A percentile compares a stretch with the other conserved stretches of the same genome.
These are phyloP conservation scores for Emergomyces orientalis DNA, from an alignment of 2,329 filamentous ascomycete species.

Conservation along the genomic window DNA sequence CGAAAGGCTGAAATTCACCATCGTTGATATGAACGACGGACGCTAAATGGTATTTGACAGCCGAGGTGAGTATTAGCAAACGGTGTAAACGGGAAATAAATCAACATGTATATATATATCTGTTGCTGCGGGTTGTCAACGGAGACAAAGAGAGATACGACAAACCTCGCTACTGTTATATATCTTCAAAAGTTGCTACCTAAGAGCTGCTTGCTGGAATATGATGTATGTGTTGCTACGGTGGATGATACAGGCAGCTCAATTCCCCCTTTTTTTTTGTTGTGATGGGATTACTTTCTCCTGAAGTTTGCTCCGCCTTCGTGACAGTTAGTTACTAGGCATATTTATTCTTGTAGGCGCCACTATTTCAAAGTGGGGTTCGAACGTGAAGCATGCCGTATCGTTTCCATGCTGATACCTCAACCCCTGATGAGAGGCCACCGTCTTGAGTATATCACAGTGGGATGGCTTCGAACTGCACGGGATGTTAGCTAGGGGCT, in stretches of 20 bases:
- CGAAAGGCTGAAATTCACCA: constrained; percentile 19
- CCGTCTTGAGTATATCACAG: no score
- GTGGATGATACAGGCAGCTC: neutral
- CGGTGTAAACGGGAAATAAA: no score
- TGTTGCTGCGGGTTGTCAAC: no score
- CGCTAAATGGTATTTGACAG: neutral
- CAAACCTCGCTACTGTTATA: neutral
- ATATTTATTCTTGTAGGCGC: neutral
- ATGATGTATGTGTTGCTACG: no score
- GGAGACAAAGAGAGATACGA: neutral
- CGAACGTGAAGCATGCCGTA: neutral
- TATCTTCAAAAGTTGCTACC: neutral
- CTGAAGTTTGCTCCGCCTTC: neutral
- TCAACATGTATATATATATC: no score
- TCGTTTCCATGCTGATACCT: neutral
- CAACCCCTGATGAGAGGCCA: neutral
- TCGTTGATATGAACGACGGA: neutral
- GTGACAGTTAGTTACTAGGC: neutral
- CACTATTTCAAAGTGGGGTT: no score
- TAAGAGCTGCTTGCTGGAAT: neutral
- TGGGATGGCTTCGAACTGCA: neutral
- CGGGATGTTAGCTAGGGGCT: neutral
- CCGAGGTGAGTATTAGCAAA: no score
- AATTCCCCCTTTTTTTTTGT: no score
- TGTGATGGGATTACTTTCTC: neutral